Conservation (phyloP, 805 yeast species). For the Metschnikowia lochheadii region DNA sequence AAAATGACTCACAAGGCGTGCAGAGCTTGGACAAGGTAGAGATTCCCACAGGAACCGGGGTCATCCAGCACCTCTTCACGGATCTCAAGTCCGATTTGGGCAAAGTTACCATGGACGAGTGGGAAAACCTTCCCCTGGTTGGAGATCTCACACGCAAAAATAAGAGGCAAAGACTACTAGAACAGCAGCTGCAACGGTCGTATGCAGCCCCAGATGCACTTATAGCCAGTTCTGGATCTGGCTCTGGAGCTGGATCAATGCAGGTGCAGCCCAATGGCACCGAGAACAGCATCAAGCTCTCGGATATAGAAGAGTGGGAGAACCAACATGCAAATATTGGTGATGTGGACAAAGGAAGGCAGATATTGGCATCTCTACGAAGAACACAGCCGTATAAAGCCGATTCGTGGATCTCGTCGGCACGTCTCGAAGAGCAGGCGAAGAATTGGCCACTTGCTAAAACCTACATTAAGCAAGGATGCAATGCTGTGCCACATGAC, state of each 20-base stretch:
- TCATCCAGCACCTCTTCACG: constrained; percentile 49
- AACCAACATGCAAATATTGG: constrained; percentile 6
- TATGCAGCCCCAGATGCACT: constrained; percentile 83
- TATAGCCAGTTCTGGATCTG: constrained; percentile 29
- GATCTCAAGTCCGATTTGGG: constrained; percentile 65
- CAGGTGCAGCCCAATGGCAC: not conserved
- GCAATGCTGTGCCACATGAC: constrained; percentile 57
- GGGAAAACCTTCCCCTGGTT: constrained; percentile 84
- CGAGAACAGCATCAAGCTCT: constrained; percentile 4
- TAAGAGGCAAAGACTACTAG: constrained; percentile 62
- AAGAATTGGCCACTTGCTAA: constrained; percentile 55
- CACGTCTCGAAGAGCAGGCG: constrained; percentile 69
- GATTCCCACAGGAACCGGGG: constrained; percentile 14
- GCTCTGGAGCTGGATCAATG: constrained; percentile 11
- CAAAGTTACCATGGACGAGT: constrained; percentile 59
- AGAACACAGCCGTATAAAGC: constrained; percentile 70
- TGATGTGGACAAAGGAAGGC: constrained; percentile 44
- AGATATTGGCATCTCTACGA: constrained; percentile 62
- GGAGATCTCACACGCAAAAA: constrained; percentile 80
- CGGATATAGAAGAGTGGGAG: constrained; percentile 16
- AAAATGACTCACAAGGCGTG: constrained; percentile 9
- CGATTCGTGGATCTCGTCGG: constrained; percentile 82
- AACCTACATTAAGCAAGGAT: constrained; percentile 66
- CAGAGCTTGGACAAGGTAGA: constrained; percentile 3
- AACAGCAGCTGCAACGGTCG: constrained; percentile 59